Evolutionary conservation across 768 basidiomycete genomes (phyloP).

Genomic region (Psilocybe subaeruginosa): DNA sequence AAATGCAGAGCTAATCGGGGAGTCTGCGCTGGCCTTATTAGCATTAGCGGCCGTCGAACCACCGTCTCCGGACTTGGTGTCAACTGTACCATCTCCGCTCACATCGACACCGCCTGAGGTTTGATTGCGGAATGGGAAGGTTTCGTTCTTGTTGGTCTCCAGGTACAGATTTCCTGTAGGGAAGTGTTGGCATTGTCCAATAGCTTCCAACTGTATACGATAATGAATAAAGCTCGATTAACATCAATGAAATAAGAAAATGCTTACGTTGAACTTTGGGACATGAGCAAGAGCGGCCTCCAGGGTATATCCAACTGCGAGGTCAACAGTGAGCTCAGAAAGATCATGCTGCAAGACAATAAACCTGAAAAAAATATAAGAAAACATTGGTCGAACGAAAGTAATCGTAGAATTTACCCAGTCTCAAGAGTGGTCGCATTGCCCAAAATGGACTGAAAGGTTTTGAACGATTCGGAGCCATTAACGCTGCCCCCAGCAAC

Average conservation of each 20-base stretch:
- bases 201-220: conserved; percentile 59
- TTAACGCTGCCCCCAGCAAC: conserved; percentile 77
- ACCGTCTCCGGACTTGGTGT: conserved; percentile 31
- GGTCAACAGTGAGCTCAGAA: conserved; percentile 82
- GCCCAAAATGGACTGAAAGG: conserved; percentile 74
- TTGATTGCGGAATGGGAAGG: conserved; percentile 60
- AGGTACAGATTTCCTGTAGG: conserved; percentile 73
- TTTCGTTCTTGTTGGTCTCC: conserved; percentile 76
- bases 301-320: conserved; percentile 87
- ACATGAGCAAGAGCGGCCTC: conserved; percentile 70
- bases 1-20: conserved; percentile 19
- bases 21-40: conserved; percentile 3
- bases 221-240: not conserved
- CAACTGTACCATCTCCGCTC: conserved; percentile 41
- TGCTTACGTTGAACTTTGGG: conserved; percentile 64
- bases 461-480: conserved; percentile 65
- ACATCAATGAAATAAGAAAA: not conserved
- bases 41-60: conserved; percentile 15
- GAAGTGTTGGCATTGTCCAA: conserved; percentile 76
- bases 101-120: conserved; percentile 39
- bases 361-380: conserved; percentile 51
- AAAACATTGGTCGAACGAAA: not conserved
- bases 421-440: conserved; percentile 64
- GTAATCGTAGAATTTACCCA: conserved; percentile 45
- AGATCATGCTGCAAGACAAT: conserved; percentile 91